A percentile compares a stretch with the other conserved stretches of the same genome.
These are phyloP conservation scores for Sophora flavescens DNA, from an alignment of 306 rosid genomes.

Conservation along the genomic window DNA sequence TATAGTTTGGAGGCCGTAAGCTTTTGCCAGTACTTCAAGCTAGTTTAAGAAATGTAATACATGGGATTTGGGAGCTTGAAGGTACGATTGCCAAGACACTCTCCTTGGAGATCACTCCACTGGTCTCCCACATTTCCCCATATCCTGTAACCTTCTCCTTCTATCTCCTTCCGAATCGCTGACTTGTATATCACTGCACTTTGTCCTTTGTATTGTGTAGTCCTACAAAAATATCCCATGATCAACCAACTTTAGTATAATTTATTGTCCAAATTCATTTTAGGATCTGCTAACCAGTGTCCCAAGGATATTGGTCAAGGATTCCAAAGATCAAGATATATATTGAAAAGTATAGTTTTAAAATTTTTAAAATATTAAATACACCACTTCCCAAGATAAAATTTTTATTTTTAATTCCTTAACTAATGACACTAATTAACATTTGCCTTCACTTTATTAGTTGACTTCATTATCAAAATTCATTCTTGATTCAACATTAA, in stretches of 20 bases:
- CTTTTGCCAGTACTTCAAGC: not conserved
- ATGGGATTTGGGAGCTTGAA: conserved; percentile 95
- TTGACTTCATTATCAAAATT: not conserved
- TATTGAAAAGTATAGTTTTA: too few relatives aligned
- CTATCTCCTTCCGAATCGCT: conserved; percentile 61
- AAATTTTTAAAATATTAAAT: too few relatives aligned
- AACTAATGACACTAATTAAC: too few relatives aligned
- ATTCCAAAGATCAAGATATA: too few relatives aligned
- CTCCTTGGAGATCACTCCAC: conserved; percentile 93
- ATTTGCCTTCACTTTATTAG: too few relatives aligned
- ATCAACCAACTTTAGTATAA: not conserved
- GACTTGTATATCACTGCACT: conserved; percentile 74
- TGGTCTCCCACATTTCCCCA: conserved; percentile 98
- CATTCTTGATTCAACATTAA: not conserved
- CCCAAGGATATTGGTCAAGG: too few relatives aligned
- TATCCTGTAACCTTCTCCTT: conserved; percentile 70
- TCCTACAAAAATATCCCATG: conserved; percentile 46
- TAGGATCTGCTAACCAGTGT: too few relatives aligned
- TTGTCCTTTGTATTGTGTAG: conserved; percentile 57
- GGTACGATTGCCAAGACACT: conserved; percentile 68
- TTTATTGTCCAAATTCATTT: not conserved
- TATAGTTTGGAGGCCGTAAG: too few relatives aligned
- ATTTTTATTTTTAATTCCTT: too few relatives aligned
- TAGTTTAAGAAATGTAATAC: conserved; percentile 71
- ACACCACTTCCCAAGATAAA: too few relatives aligned